Percentiles rank a stretch among this genome's conserved stretches.
Evolutionary conservation across 2,329 filamentous ascomycete species (phyloP).

Genomic region (Hymenoscyphus albidus): DNA sequence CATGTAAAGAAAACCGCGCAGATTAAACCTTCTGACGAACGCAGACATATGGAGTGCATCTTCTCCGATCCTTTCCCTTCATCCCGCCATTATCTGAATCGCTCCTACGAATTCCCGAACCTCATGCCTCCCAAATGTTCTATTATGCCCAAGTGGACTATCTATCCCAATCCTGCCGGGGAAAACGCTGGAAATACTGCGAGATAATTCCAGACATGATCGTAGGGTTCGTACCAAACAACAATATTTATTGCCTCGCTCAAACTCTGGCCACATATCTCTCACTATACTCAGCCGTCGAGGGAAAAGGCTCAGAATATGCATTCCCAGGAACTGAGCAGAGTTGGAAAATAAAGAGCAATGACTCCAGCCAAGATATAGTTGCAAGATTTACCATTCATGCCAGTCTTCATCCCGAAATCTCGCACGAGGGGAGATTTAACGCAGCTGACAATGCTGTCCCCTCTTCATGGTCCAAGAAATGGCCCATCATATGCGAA

Average conservation of each 20-base stretch:
- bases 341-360: constrained; percentile 36
- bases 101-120: constrained; percentile 40
- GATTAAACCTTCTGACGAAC: neutral
- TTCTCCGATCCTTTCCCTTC: constrained; percentile 27
- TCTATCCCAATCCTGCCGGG: constrained; percentile 34
- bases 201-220: constrained; percentile 44
- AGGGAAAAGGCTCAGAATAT: constrained; percentile 37
- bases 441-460: constrained; percentile 41
- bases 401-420: constrained; percentile 40
- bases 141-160: constrained; percentile 45
- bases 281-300: constrained; percentile 36
- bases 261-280: constrained; percentile 40
- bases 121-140: constrained; percentile 42
- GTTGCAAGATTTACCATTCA: constrained; percentile 41
- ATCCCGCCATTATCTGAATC: constrained; percentile 39
- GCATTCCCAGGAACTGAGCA: constrained; percentile 38
- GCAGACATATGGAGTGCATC: constrained; percentile 35
- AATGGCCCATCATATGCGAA: constrained; percentile 44
- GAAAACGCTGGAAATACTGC: constrained; percentile 42
- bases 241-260: constrained; percentile 42
- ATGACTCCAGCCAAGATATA: constrained; percentile 37
- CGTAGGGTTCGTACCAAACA: constrained; percentile 42
- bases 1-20: neutral
- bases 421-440: constrained; percentile 38
- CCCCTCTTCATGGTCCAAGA: constrained; percentile 39